Evolutionary conservation across 371 early-diverging fungal species (phyloP).

Genomic region (Syncephalastrum sp.): DNA sequence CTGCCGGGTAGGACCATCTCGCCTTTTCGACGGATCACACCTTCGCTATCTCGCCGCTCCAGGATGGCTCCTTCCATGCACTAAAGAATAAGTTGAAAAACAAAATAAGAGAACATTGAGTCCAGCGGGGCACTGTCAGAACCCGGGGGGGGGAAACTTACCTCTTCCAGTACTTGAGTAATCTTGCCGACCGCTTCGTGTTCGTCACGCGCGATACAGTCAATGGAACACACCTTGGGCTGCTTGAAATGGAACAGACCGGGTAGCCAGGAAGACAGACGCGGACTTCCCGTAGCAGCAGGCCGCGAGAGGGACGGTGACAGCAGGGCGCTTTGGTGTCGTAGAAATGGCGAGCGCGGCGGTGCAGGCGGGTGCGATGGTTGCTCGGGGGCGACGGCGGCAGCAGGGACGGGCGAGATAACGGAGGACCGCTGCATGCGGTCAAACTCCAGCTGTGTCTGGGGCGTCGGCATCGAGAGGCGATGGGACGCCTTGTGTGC

Average conservation of each 20-base stretch:
- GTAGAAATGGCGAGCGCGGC: neutral
- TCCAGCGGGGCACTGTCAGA: too few species aligned
- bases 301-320: neutral
- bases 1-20: constrained; percentile 35
- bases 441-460: constrained; percentile 6
- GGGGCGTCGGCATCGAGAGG: constrained; percentile 17
- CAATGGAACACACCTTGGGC: constrained; percentile 37
- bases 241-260: constrained; percentile 25
- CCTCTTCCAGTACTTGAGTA: constrained; percentile 42
- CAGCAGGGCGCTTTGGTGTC: too few species aligned
- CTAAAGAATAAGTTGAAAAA: constrained; percentile 14
- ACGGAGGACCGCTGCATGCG: constrained; percentile 2
- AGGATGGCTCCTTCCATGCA: constrained; percentile 39
- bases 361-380: neutral
- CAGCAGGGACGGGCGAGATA: constrained; percentile 3
- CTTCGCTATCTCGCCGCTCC: constrained; percentile 38
- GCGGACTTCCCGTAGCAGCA: constrained; percentile 7
- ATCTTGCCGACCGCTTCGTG: constrained; percentile 46
- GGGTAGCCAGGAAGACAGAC: constrained; percentile 22
- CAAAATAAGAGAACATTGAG: too few species aligned
- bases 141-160: too few species aligned
- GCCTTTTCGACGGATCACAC: constrained; percentile 40
- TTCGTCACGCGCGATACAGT: constrained; percentile 44
- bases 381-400: neutral
- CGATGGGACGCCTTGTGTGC: constrained; percentile 13